Evolutionary conservation across 148 eudicot species (phyloP), one percentile per base, ranked within the genome.

Genomic region (Persicaria tinctoria): DNA sequence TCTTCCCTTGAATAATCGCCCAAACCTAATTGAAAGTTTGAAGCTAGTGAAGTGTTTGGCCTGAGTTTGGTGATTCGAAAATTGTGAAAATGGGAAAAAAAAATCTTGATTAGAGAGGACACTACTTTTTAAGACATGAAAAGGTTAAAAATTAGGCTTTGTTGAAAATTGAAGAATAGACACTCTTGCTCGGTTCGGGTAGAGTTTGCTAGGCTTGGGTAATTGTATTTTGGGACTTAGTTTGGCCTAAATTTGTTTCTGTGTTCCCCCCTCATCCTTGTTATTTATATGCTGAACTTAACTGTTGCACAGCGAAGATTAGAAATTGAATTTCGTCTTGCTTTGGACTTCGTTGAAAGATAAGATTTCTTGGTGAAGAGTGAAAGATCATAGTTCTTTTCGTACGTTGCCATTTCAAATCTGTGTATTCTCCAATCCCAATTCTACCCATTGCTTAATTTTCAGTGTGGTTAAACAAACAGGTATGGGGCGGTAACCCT

Each of bases 401-500:
- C 6, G 47, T 64, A 47, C 16, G 13, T 11, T 57, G 32, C 23
- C 17, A 57, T 7, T 57, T 5, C 17, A 6, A 6, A 57, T 54
- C 59, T 54, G 18, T 13, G 59, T 54, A 54, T 54, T 17, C 5
- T 13, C 5, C 17, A 13, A 12, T 50, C 12, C 10, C 53, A 8
- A 13, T 16, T 14, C 20, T 10, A 68, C 44, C 46, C 6, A 32
- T 66, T 51, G 46, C 54, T 16, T 20, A 20, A 13, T 73, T 20
- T 73, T 51, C 38, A 8, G 10, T 56, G 44, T 50, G 32, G 54
- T 73, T 53, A 5, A 48, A 20, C 8, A 72, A 38, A 68, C 87
- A 84, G 87, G 87, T 84, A 59, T 84, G 87, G 87, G 87, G 74
- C 23, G 87, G 98, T 11, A 93, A 93, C 63, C 98, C 98, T 11